Evolutionary conservation across 169 alveolate species (phyloP), one percentile per base, ranked within the genome.

Genomic region (Babesia bovis): DNA sequence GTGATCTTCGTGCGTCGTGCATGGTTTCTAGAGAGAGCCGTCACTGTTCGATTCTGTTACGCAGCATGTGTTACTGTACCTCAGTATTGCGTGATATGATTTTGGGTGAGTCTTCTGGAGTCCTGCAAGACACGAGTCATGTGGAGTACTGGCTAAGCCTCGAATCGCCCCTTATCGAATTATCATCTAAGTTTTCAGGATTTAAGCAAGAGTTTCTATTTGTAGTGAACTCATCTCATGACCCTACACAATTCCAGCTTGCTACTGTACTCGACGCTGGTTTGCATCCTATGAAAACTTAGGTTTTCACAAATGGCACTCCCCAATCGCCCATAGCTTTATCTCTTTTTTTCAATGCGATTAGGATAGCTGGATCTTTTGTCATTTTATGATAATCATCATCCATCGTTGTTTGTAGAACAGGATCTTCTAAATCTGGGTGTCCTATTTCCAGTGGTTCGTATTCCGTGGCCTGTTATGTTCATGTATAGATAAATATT

Each of bases 271-370:
- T 63, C 2, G 32, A 28, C n/a, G 32, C 69, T 21, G 53, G 56
- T 9, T 19, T 15, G 12, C 21, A 63, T 35, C 10, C 33, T 5
- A 0, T 1, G 17, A 12, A 3, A 12, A 3, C 40, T 36, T 66
- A 76, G 50, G 49, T 59, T 21, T 70, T 81, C 9, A 49, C 84
- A 44, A 81, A 81, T 6, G 84, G 88, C 23, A 83, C 21, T 13
- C 88, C 88, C 88, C 88, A 81, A 33, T 44, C 56, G 19, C 67
- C 51, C 40, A 36, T 32, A 15, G 53, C 66, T 19, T 66, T 60
- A 15, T 75, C 73, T 0, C 52, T 44, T 38, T 81, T 81, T 21
- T 28, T 55, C 30, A 81, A 52, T 30, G 65, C 82, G 28, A 81
- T 71, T 3, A 81, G 2, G 45, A 81, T 56, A 32, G 68, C 53